Evolutionary conservation across 768 basidiomycete genomes (phyloP).

Genomic region (Stropharia rugosoannulata): DNA sequence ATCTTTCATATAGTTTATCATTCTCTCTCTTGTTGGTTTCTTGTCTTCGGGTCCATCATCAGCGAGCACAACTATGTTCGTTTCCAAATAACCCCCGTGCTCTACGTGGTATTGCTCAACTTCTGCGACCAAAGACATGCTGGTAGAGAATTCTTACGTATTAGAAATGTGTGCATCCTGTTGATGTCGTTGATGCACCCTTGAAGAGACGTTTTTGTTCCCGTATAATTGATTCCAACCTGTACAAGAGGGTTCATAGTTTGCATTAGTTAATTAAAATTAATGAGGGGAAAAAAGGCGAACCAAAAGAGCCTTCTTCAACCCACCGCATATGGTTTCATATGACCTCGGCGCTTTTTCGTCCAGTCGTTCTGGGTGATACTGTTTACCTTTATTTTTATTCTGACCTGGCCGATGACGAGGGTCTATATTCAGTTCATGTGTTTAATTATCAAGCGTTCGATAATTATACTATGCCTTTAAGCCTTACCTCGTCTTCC

Average conservation of each 20-base stretch:
- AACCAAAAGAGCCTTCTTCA: not conserved
- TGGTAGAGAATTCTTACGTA: not conserved
- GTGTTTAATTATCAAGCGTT: too few relatives aligned
- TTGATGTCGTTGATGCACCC: not conserved
- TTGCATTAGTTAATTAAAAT: not conserved
- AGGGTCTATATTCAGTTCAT: too few relatives aligned
- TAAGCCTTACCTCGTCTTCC: too few relatives aligned
- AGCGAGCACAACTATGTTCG: not conserved
- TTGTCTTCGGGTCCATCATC: not conserved
- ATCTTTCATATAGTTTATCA: not conserved
- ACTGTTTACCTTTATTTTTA: not conserved
- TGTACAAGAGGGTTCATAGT: not conserved
- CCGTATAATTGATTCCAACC: not conserved
- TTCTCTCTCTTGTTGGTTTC: not conserved
- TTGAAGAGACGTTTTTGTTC: not conserved
- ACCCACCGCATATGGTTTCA: not conserved
- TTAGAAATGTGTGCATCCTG: not conserved
- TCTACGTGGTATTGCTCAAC: not conserved
- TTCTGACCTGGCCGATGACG: too few relatives aligned
- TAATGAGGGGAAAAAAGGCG: not conserved
- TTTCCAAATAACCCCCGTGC: not conserved
- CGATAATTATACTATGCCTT: too few relatives aligned
- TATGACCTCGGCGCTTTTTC: not conserved
- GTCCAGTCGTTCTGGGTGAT: not conserved
- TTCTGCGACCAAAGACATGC: not conserved